phyloP scores from a whole-genome alignment of 2,329 filamentous ascomycete genomes.

The Cordyceps fumosorosea region DNA sequence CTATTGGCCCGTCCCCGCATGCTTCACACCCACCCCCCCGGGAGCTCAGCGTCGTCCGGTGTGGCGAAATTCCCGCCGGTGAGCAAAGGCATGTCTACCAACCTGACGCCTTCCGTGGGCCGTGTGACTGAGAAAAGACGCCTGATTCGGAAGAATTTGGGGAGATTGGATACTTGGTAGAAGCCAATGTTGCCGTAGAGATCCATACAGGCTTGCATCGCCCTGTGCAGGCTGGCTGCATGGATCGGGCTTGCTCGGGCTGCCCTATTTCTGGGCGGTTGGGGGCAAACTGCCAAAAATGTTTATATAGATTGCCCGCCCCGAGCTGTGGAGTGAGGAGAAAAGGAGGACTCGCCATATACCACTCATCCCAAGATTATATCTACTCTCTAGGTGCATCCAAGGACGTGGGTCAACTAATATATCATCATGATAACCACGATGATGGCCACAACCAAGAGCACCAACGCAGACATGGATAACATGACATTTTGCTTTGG shows the following conservation, averaged over 20 bases:
- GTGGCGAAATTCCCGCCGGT: neutral
- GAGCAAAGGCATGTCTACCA: slow-evolving; percentile 6
- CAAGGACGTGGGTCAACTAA: neutral
- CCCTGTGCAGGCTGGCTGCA: neutral
- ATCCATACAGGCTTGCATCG: neutral
- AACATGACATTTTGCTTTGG: slow-evolving; percentile 18
- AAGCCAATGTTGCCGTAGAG: slow-evolving; percentile 5
- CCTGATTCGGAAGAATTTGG: neutral
- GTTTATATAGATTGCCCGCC: neutral
- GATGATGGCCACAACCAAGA: slow-evolving; percentile 1
- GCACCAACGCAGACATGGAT: slow-evolving; percentile 8
- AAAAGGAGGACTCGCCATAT: too few species aligned
- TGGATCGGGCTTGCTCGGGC: neutral
- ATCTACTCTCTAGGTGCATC: neutral
- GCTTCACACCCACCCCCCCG: neutral
- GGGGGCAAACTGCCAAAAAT: neutral
- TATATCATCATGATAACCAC: neutral
- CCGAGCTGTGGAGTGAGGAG: too few species aligned
- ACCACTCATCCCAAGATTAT: too few species aligned
- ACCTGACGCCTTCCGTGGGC: neutral
- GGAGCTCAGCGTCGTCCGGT: neutral
- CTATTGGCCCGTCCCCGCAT: neutral
- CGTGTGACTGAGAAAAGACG: slow-evolving; percentile 6
- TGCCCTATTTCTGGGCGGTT: neutral
- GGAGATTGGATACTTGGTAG: neutral